Percentiles rank a stretch among this genome's conserved stretches.
phyloP scores from a whole-genome alignment of 768 basidiomycete genomes.

The Tricholoma sp. region DNA sequence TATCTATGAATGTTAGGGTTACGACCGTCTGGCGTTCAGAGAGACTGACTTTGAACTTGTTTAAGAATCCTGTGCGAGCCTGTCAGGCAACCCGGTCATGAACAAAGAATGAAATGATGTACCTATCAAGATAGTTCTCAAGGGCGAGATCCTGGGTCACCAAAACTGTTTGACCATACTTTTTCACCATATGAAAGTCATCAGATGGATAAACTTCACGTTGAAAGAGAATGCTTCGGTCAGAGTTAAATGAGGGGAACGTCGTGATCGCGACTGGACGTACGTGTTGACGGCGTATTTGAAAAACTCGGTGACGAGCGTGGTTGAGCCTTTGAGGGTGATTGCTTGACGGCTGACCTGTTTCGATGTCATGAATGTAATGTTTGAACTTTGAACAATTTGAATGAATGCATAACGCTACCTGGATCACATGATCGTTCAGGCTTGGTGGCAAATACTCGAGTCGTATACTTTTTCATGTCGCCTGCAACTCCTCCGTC shows the following conservation, averaged over 20 bases:
- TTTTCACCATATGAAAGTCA: conserved; percentile 99
- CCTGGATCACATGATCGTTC: conserved; percentile 25
- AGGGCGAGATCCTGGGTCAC: conserved; percentile 91
- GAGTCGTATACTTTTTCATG: conserved; percentile 12
- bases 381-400: too few species aligned
- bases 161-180: conserved; percentile 94
- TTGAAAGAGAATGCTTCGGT: conserved; percentile 85
- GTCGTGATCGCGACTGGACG: conserved; percentile 22
- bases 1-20: conserved; percentile 24
- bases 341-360: conserved; percentile 70
- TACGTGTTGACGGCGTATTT: conserved; percentile 98
- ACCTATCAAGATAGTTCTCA: conserved; percentile 91
- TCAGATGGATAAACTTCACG: conserved; percentile 96
- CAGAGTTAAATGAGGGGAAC: conserved; percentile 9
- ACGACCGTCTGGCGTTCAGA: background rate
- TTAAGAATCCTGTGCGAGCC: conserved; percentile 66
- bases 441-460: background rate
- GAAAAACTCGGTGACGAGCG: conserved; percentile 96
- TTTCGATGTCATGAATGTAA: conserved; percentile 33
- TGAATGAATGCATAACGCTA: too few species aligned
- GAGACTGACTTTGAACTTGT: conserved; percentile 81
- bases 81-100: background rate
- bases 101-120: conserved; percentile 9
- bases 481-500: conserved; percentile 38
- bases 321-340: conserved; percentile 92